Conservation (phyloP, 2,329 filamentous ascomycete genomes). For the Diaporthe velutina region DNA sequence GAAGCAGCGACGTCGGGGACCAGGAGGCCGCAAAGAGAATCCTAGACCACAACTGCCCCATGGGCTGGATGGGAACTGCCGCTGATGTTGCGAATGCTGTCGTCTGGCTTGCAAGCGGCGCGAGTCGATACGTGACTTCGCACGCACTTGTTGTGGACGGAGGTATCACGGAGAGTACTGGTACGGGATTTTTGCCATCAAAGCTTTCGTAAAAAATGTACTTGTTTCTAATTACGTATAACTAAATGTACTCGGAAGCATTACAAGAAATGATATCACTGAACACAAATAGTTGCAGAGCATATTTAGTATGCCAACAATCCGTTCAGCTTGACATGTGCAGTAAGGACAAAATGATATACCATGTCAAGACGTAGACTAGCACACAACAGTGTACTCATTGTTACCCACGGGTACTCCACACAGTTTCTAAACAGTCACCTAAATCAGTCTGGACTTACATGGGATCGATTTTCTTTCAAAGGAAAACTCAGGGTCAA, state of each 20-base stretch:
- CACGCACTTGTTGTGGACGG: neutral
- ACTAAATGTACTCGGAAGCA: no score
- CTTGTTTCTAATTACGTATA: no score
- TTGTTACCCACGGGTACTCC: no score
- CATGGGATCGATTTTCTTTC: neutral
- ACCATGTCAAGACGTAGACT: neutral
- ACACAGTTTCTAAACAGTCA: neutral
- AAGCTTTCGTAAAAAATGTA: no score
- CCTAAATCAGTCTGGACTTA: neutral
- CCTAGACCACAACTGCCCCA: neutral
- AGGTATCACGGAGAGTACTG: constrained; percentile 3
- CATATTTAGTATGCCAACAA: neutral
- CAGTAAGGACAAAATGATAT: neutral
- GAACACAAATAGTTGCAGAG: no score
- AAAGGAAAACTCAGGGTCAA: neutral
- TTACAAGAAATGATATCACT: no score
- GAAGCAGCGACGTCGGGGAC: neutral
- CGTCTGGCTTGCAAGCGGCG: neutral
- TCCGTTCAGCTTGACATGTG: neutral
- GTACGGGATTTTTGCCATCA: neutral
- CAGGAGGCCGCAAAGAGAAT: neutral
- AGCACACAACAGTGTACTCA: neutral
- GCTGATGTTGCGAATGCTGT: neutral
- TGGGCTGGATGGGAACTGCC: neutral
- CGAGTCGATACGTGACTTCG: neutral